Base-by-base conservation (phyloP, 2,329 filamentous ascomycete genomes). In the Fusarium euwallaceae region DNA sequence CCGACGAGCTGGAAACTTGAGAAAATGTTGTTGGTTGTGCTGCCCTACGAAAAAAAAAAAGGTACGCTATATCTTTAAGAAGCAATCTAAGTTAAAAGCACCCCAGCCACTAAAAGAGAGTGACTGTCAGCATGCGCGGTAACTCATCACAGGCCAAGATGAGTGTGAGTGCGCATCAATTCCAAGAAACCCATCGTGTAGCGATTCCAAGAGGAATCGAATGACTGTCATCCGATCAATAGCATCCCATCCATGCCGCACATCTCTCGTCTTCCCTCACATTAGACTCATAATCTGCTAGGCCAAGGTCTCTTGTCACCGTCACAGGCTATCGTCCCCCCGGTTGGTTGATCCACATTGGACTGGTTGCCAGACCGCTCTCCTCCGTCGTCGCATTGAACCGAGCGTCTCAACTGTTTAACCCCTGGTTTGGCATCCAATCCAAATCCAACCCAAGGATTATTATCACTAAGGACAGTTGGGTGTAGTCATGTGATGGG, bases 211-310 rank as follows among this genome's bases (percentile, higher is more conserved):
- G 16, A 62, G 8, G 27, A 64, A 76, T 76, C 73, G 73, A 74
- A 76, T 39, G 73, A 76, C 71, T n/a, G 63, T 76, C 73, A 67
- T 76, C 65, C 53, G 61, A 71, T 67, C 20, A 39, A 39, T 24
- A 48, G n/a, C 41, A 12, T 41, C 48, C 48, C 53, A 37, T 64
- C 56, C 45, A 43, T 39, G 45, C 43, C 48, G 55, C 60, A 41
- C 62, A 43, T 70, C 39, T 66, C 22, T 22, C 62, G 36, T 67
- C 45, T 66, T 66, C 32, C 20, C 48, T 66, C 39, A 48, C 61
- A 56, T 59, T 48, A 32, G 12, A 61, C 65, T 74, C 66, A 51
- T 34, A 34, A 24, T 12, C 34, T 24, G n/a, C 55, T 55, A 32
- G 34, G 73, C 67, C 73, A 69, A 45, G 61, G 69, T 55, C 65